Evolutionary conservation across 2,329 filamentous ascomycete species (phyloP), one percentile per base, ranked within the genome.

Genomic region (Hirsutella rhossiliensis): DNA sequence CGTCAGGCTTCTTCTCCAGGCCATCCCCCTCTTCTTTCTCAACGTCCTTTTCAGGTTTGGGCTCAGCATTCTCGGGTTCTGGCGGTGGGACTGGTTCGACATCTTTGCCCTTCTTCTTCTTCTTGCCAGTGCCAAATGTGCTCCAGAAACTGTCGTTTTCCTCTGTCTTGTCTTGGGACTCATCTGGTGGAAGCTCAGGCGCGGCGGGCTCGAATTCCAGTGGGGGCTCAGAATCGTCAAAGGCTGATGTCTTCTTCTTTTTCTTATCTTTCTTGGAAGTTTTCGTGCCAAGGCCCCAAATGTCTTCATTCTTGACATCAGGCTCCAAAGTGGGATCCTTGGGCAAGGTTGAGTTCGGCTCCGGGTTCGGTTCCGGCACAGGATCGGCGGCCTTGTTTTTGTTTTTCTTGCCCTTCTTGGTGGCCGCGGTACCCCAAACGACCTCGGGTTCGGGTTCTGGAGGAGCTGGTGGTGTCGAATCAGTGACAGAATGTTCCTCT

Each of bases 351-450:
- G 54, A 48, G 38, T 53, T 52, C 11, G 52, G 49, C 29, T 58
- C 57, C 11, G 51, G 50, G n/a, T 53, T 38, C 38, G 31, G 42
- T 38, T 40, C 46, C 28, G 34, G 41, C 20, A 43, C 45, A 13
- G 44, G 27, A 19, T 47, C 45, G 6, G 29, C 17, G 18, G 30
- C 18, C 18, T 41, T 47, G 44, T 56, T 64, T 48, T 67, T 67
- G 52, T 71, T 71, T 51, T 56, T 57, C 44, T 56, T 58, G 31
- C 54, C 50, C 32, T 57, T 57, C 39, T 56, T 56, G 5, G 52
- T 47, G 4, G 48, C 38, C 5, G 39, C 40, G 8, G 43, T 18
- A n/a, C 38, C 43, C 40, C 43, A 42, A 30, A 43, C 13, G 29
- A 41, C 38, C 23, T 43, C 38, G 5, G 38, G 30, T 13, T 43